These are phyloP conservation scores for Meyerozyma sp. DNA, from an alignment of 1,139 yeast genomes.

Conservation along the genomic window DNA sequence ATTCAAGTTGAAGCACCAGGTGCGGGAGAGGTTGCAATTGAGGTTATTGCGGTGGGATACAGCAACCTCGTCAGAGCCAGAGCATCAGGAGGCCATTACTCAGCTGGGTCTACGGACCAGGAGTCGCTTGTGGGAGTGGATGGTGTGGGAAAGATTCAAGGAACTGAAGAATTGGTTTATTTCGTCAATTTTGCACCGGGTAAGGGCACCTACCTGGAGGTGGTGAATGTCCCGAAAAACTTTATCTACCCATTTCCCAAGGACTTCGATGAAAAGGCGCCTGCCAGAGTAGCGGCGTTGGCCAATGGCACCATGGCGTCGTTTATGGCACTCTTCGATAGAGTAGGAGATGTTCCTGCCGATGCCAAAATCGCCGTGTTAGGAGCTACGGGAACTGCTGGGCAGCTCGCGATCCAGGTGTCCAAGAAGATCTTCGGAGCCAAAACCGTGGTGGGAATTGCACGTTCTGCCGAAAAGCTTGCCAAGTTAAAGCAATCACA, in stretches of 20 bases:
- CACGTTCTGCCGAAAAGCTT: constrained; percentile 4
- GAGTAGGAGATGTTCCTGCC: constrained; percentile 6
- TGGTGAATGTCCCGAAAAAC: constrained; percentile 7
- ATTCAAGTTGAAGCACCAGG: background rate
- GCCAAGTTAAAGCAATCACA: constrained; percentile 5
- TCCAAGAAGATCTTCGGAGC: constrained; percentile 10
- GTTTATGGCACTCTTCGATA: constrained; percentile 7
- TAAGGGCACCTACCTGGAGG: constrained; percentile 9
- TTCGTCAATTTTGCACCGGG: constrained; percentile 7
- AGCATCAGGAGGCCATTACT: constrained; percentile 14
- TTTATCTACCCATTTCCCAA: constrained; percentile 6
- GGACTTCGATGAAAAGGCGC: constrained; percentile 5
- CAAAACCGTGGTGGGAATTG: constrained; percentile 10
- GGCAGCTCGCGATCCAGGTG: constrained; percentile 13
- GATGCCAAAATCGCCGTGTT: constrained; percentile 8
- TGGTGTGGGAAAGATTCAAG: constrained; percentile 10
- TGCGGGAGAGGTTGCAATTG: constrained; percentile 8
- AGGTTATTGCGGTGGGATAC: constrained; percentile 13
- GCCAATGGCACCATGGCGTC: constrained; percentile 11
- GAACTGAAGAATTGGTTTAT: constrained; percentile 8
- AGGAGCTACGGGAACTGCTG: constrained; percentile 16
- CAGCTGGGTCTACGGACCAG: constrained; percentile 1
- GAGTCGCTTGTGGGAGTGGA: constrained; percentile 11
- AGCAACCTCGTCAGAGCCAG: constrained; percentile 13
- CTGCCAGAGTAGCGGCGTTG: constrained; percentile 11